Base-by-base conservation (phyloP, 352 stramenopile genomes). In the Phytophthora cajani region DNA sequence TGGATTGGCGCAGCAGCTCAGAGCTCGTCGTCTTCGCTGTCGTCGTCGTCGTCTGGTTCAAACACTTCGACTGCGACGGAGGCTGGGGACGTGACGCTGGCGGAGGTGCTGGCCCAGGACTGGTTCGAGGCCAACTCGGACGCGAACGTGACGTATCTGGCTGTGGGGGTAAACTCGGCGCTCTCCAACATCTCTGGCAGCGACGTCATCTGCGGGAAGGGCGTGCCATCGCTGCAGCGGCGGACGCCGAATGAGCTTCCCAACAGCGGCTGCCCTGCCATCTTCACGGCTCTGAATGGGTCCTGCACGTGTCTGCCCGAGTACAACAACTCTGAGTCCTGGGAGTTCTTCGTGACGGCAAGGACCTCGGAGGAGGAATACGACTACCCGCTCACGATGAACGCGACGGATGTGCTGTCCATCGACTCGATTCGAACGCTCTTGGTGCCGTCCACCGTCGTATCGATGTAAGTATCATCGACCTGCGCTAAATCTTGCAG, bases 291-390 rank as follows among this genome's bases (percentile, higher is more conserved):
- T 6, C 46, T 77, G n/a, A 82, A 80, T 33, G 78, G 72, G 2
- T 84, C 75, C 21, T 88, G 80, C 47, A 85, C 80, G 23, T 88
- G 80, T 58, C 57, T 88, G 25, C 44, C 55, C 8, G 64, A 65
- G 7, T 83, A 75, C 69, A 58, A 32, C 10, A 49, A 52, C 3
- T 42, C 56, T 1, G 62, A 76, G 1, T 50, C 60, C 1, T 84
- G 77, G 74, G 50, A 74, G 61, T 84, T 84, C 36, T 74, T 73
- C 23, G 60, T 82, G 27, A 75, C 62, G 2, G 59, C 44, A 38
- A 66, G 44, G 17, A 70, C 27, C 0, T 47, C 16, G 10, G 55
- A 77, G 6, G 64, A 23, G 2, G 44, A 52, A 11, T 62, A 53
- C 44, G 44, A 52, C 8, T 59, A 53, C 36, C 60, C 69, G 23